Base-by-base conservation (phyloP, 164 flowering plant genomes). In the Umbilicus rupestris region DNA sequence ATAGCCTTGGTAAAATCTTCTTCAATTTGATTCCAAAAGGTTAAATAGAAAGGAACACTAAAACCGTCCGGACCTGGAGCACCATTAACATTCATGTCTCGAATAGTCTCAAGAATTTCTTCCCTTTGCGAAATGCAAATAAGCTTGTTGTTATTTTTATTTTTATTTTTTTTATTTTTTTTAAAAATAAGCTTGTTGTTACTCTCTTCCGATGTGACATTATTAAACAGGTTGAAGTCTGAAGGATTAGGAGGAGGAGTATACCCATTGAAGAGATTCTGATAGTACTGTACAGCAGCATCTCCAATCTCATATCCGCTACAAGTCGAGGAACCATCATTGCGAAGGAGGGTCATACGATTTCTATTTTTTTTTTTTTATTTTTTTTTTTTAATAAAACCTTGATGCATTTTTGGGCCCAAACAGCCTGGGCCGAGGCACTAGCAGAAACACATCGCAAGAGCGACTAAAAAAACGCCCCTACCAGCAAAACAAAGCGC, bases 31-130 rank as follows among this genome's bases (percentile, higher is more conserved):
- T 14, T 55, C 68, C 30, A 45, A 30, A 49, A 30, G 9, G 35
- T 3, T 16, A n/a, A n/a, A 33, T n/a, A 65, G n/a, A 65, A 46
- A 0, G 20, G 16, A 5, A 49, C 49, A 28, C 0, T 1, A 31
- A 42, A 65, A 15, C 58, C 68, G 44, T 65, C 57, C 6, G 55
- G 68, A 2, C 57, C 68, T 14, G 55, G 57, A 6, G 55, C 28
- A n/a, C n/a, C n/a, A n/a, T n/a, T n/a, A n/a, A n/a, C n/a, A n/a
- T n/a, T n/a, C n/a, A n/a, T n/a, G n/a, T 12, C 68, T 7, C 9
- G 26, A 1, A 65, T 28, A 5, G 62, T 22, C 15, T 57, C 33
- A 24, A 45, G 3, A 1, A 45, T 45, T 4, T 45, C 47, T 1
- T 12, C 47, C 1, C 1, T 1, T 12, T 17, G 9, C 1, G 44